Evolutionary conservation across 371 early-diverging fungal genomes (phyloP), one percentile per base, ranked within the genome.

Genomic region (Neoconidiobolus thromboides): DNA sequence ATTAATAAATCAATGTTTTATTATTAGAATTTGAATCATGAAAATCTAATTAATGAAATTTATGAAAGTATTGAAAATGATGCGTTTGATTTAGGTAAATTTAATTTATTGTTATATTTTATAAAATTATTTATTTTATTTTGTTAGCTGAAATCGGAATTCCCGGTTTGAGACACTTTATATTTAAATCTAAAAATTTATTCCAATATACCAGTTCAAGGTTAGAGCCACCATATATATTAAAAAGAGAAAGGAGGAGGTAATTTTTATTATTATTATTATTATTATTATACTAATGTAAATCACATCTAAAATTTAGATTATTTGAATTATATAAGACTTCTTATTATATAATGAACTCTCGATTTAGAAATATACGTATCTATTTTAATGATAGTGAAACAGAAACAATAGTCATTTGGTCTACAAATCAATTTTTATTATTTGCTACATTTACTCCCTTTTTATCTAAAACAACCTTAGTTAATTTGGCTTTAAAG

Each of bases 101-200:
- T 26, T 26, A 26, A 26, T 26, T 26, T 26, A 26, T 26, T 26
- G 26, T 26, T 26, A 26, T 26, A 26, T 26, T 26, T 26, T 26
- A 10, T 55, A 55, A 50, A 10, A 5, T 42, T 10, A 38, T 55
- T n/a, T n/a, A 10, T 10, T 5, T 10, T 9, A 12, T 5, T 7
- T 42, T 55, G 26, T 38, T 38, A 55, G 38, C 36, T 36, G 48
- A 58, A 26, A 5, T 58, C 4, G 39, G 44, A 37, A 7, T 48
- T 12, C 26, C 48, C 7, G 58, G 58, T 5, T 39, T 58, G 14
- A n/a, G 58, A 7, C 58, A 58, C 48, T 58, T 58, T 48, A 12
- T 58, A 2, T 58, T 43, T 39, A 58, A 58, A 39, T 48, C 46
- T 6, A 48, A 48, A 7, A 14, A 47, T 7, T 38, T 58, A 4